Evolutionary conservation across 2,329 filamentous ascomycete genomes (phyloP).

Genomic region (Pseudogymnoascus sp.): DNA sequence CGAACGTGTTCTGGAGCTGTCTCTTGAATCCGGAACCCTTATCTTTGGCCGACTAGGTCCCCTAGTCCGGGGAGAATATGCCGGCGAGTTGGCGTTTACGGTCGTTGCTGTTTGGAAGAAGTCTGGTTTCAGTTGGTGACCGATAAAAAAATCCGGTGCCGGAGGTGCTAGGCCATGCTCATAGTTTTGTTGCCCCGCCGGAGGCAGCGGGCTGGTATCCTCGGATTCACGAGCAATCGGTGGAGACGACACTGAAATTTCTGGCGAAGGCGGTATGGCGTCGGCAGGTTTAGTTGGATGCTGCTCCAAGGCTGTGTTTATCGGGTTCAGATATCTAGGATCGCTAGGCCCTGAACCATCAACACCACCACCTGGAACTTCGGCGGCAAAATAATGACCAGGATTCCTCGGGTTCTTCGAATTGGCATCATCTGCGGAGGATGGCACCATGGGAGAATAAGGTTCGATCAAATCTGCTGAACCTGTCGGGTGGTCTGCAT

Average conservation of each 20-base stretch:
- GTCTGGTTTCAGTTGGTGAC: constrained; percentile 21
- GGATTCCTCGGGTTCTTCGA: constrained; percentile 15
- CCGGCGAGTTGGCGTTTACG: constrained; percentile 9
- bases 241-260: constrained; percentile 13
- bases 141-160: constrained; percentile 30
- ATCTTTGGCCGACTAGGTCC: constrained; percentile 19
- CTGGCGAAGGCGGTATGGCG: constrained; percentile 28
- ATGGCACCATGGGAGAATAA: constrained; percentile 11
- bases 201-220: constrained; percentile 26
- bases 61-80: constrained; percentile 16
- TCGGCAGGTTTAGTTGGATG: constrained; percentile 18
- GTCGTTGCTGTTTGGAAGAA: constrained; percentile 21
- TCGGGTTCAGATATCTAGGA: not conserved
- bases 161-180: constrained; percentile 36
- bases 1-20: constrained; percentile 21
- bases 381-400: constrained; percentile 21
- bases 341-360: constrained; percentile 30
- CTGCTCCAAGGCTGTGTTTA: constrained; percentile 12
- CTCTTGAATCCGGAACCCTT: constrained; percentile 25
- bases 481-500: constrained; percentile 28
- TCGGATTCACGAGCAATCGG: constrained; percentile 25
- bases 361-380: constrained; percentile 25
- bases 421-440: constrained; percentile 23
- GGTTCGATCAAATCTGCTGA: constrained; percentile 17
- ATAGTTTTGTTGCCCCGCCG: constrained; percentile 22